A percentile compares a stretch with the other conserved stretches of the same genome.
Conservation (phyloP, 2,329 filamentous ascomycete genomes). For the Aspergillus ruber region DNA sequence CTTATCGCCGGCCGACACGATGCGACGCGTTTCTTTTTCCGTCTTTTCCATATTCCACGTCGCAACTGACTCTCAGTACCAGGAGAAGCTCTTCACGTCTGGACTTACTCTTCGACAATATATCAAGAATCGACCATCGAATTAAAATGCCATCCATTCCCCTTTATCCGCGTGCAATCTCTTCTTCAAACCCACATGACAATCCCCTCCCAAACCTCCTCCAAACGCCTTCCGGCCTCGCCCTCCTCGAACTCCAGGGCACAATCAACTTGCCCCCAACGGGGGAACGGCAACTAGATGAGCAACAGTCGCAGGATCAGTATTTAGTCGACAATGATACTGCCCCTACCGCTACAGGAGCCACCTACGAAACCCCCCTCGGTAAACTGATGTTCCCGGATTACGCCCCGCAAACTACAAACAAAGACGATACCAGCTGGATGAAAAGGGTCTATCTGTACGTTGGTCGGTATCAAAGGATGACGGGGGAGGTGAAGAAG, state of each 20-base stretch:
- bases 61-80: background rate
- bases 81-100: too few species aligned
- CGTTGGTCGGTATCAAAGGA: conserved; percentile 78
- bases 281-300: conserved; percentile 6
- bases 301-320: conserved; percentile 22
- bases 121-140: background rate
- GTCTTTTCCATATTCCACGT: background rate
- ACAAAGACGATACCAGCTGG: conserved; percentile 59
- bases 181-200: conserved; percentile 6
- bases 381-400: conserved; percentile 74
- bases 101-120: background rate
- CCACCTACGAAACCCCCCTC: conserved; percentile 47
- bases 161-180: conserved; percentile 25
- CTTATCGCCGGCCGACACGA: background rate
- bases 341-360: conserved; percentile 3
- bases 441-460: conserved; percentile 88
- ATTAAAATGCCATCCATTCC: conserved; percentile 37
- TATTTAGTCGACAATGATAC: conserved; percentile 18
- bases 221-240: conserved; percentile 81
- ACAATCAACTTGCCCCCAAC: conserved; percentile 67
- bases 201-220: conserved; percentile 73
- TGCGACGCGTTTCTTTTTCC: background rate
- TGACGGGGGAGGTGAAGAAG: conserved; percentile 87
- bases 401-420: conserved; percentile 51
- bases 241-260: conserved; percentile 87